These are phyloP conservation scores for Solanum ahanhuiri DNA, from an alignment of 257 asterid genomes.

Conservation along the genomic window DNA sequence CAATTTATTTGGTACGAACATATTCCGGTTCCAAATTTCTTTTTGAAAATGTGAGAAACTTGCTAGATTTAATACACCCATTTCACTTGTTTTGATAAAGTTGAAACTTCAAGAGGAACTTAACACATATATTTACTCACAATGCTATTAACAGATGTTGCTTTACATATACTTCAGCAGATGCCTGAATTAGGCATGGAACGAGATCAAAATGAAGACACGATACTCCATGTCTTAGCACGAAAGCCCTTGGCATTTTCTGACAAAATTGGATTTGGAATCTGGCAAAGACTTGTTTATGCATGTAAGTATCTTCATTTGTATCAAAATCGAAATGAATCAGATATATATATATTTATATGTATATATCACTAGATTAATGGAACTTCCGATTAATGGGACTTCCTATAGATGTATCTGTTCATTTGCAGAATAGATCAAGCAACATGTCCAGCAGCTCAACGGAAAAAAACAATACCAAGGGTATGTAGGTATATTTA, in stretches of 20 bases:
- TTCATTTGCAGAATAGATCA: conserved; percentile 2
- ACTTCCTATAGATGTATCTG: conserved; percentile 8
- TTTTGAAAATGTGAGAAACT: neutral
- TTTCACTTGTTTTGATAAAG: neutral
- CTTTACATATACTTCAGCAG: conserved; percentile 13
- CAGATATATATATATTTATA: neutral
- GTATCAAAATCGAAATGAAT: neutral
- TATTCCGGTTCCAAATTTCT: neutral
- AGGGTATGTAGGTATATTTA: neutral
- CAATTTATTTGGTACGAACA: conserved; percentile 16
- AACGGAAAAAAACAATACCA: neutral
- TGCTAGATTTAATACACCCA: neutral
- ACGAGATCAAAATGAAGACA: conserved; percentile 24
- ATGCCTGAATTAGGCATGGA: conserved; percentile 18
- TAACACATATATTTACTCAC: neutral
- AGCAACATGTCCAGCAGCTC: neutral
- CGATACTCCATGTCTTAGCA: conserved; percentile 24
- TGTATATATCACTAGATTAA: neutral
- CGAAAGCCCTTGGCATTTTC: conserved; percentile 21
- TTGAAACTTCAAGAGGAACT: neutral
- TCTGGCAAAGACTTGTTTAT: conserved; percentile 15
- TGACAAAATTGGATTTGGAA: conserved; percentile 4
- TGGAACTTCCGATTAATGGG: neutral
- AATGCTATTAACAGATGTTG: conserved; percentile 14
- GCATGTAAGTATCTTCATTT: conserved; percentile 9